These are phyloP conservation scores for Dryas integrifolia DNA, from an alignment of 331 rosid genomes.

Conservation along the genomic window DNA sequence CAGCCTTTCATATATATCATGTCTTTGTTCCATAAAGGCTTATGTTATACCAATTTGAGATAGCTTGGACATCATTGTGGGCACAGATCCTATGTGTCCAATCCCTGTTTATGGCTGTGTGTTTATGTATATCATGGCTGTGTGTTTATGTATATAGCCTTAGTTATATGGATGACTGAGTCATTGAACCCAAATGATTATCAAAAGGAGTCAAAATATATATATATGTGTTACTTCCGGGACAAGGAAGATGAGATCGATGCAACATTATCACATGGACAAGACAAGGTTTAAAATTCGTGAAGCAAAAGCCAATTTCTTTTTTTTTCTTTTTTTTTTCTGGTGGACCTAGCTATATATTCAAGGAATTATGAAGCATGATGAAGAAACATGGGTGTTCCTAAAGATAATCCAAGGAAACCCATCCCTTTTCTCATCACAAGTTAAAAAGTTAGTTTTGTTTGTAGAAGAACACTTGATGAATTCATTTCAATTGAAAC, in stretches of 20 bases:
- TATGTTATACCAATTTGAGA: not conserved
- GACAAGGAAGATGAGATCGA: slow-evolving; percentile 27
- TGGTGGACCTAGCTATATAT: slow-evolving; percentile 18
- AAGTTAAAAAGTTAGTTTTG: not conserved
- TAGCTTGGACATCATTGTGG: not conserved
- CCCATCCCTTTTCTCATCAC: slow-evolving; percentile 1
- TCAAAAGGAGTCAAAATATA: not conserved
- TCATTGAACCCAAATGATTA: slow-evolving; percentile 3
- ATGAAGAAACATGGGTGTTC: slow-evolving; percentile 15
- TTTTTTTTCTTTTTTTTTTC: not conserved
- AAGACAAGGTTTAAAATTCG: slow-evolving; percentile 28
- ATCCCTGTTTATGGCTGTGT: not conserved
- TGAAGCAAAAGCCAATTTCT: slow-evolving; percentile 41
- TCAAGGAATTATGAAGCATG: slow-evolving; percentile 27
- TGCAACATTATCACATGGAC: slow-evolving; percentile 13
- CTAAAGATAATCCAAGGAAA: slow-evolving; percentile 14
- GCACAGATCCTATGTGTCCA: not conserved
- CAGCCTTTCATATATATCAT: not conserved
- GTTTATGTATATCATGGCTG: too few species aligned
- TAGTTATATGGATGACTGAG: not conserved
- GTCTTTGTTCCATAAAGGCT: not conserved
- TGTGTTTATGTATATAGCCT: too few species aligned
- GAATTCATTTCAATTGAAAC: too few species aligned
- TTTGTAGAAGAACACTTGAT: not conserved
- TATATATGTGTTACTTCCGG: slow-evolving; percentile 15